Conservation (phyloP, 306 rosid genomes). For the Castanea crenata region DNA sequence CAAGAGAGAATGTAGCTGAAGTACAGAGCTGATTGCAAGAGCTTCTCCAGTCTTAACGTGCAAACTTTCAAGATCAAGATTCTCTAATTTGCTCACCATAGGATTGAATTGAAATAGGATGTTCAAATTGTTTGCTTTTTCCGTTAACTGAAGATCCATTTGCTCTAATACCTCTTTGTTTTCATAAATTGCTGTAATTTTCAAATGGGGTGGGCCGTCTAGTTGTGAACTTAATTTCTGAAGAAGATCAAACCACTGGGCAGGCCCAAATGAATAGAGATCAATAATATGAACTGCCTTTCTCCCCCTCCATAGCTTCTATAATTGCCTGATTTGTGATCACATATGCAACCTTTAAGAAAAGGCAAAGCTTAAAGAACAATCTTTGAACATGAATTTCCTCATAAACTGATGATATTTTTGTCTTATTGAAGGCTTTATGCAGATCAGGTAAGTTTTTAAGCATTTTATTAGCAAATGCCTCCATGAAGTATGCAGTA, state of each 20-base stretch:
- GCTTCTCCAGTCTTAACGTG: slow-evolving; percentile 84
- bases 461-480: slow-evolving; percentile 66
- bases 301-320: slow-evolving; percentile 79
- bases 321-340: slow-evolving; percentile 77
- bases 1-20: slow-evolving; percentile 74
- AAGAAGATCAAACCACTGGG: slow-evolving; percentile 73
- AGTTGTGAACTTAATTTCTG: slow-evolving; percentile 50
- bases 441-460: slow-evolving; percentile 64
- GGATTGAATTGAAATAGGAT: slow-evolving; percentile 77
- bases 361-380: slow-evolving; percentile 76
- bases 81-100: slow-evolving; percentile 63
- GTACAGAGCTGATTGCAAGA: slow-evolving; percentile 70
- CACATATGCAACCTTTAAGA: slow-evolving; percentile 68
- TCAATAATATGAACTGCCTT: slow-evolving; percentile 73
- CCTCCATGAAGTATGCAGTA: slow-evolving; percentile 75
- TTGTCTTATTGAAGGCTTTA: slow-evolving; percentile 62
- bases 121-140: slow-evolving; percentile 68
- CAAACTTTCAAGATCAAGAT: slow-evolving; percentile 67
- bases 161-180: slow-evolving; percentile 67
- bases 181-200: slow-evolving; percentile 80
- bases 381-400: slow-evolving; percentile 51
- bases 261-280: slow-evolving; percentile 71
- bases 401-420: slow-evolving; percentile 43
- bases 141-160: slow-evolving; percentile 47
- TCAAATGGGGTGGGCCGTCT: slow-evolving; percentile 78